These are phyloP conservation scores for Neoscytalidium dimidiatum DNA, from an alignment of 2,329 filamentous ascomycete species.

Conservation along the genomic window DNA sequence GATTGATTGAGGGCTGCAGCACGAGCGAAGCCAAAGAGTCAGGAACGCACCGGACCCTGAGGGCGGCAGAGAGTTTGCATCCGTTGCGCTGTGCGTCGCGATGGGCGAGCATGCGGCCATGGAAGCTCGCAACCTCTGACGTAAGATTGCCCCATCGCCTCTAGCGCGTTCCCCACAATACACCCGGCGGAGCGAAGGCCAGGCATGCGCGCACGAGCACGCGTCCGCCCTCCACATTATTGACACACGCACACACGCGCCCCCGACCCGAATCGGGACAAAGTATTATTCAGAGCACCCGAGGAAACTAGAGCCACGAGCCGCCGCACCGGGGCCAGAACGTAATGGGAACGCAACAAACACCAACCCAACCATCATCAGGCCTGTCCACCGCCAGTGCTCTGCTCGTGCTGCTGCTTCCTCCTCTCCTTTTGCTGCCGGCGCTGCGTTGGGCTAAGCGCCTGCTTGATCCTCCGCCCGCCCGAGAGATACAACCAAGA, in stretches of 20 bases:
- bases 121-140: slow-evolving; percentile 1
- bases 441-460: slow-evolving; percentile 1
- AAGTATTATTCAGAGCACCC: slow-evolving; percentile 1
- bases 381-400: neutral
- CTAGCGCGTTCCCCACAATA: slow-evolving; percentile 8
- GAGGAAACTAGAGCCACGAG: neutral
- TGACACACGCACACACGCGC: neutral
- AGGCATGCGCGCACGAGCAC: slow-evolving; percentile 18
- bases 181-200: no score
- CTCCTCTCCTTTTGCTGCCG: slow-evolving; percentile 2
- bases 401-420: neutral
- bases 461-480: slow-evolving; percentile 35
- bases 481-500: slow-evolving; percentile 58
- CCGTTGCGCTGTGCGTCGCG: neutral
- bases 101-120: neutral
- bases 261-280: neutral
- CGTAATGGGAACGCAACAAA: neutral
- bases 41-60: neutral
- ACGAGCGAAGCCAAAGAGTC: neutral
- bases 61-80: neutral
- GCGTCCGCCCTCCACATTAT: neutral
- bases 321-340: neutral
- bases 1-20: neutral
- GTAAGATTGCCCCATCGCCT: slow-evolving; percentile 11
- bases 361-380: neutral